Evolutionary conservation across 371 early-diverging fungal species (phyloP).

Genomic region (Mortierella sp.): DNA sequence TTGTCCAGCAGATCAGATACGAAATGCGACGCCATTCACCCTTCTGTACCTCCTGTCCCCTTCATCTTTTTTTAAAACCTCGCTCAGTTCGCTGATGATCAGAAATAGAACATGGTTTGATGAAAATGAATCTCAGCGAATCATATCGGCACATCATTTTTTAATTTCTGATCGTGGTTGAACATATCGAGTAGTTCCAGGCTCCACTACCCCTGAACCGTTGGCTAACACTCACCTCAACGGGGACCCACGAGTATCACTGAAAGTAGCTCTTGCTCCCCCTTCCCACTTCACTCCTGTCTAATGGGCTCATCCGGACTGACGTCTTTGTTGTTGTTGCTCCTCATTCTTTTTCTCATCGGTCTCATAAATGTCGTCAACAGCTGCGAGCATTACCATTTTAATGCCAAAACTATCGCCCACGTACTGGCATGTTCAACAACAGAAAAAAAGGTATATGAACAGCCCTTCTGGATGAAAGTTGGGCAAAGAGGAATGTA

Average conservation of each 20-base stretch:
- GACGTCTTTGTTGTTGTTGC: slow-evolving; percentile 2
- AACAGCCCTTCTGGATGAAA: background rate
- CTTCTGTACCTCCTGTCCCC: background rate
- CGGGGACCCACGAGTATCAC: background rate
- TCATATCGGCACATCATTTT: background rate
- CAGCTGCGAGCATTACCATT: background rate
- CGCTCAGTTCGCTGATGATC: background rate
- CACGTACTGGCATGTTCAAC: too few species aligned
- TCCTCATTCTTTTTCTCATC: background rate
- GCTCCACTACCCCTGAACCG: background rate
- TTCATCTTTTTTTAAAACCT: background rate
- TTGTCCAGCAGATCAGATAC: background rate
- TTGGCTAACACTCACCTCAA: background rate
- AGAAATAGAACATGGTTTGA: slow-evolving; percentile 4
- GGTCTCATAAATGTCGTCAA: background rate
- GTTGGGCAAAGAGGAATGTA: background rate
- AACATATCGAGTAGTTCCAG: background rate
- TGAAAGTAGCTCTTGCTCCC: background rate
- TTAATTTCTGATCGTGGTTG: too few species aligned
- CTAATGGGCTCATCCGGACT: background rate
- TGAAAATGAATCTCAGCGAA: slow-evolving; percentile 2
- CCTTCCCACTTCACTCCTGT: background rate
- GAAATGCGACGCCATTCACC: background rate
- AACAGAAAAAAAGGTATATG: background rate
- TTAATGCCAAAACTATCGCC: background rate